phyloP scores from a whole-genome alignment of 2,329 filamentous ascomycete genomes.

The Bertia moriformis region DNA sequence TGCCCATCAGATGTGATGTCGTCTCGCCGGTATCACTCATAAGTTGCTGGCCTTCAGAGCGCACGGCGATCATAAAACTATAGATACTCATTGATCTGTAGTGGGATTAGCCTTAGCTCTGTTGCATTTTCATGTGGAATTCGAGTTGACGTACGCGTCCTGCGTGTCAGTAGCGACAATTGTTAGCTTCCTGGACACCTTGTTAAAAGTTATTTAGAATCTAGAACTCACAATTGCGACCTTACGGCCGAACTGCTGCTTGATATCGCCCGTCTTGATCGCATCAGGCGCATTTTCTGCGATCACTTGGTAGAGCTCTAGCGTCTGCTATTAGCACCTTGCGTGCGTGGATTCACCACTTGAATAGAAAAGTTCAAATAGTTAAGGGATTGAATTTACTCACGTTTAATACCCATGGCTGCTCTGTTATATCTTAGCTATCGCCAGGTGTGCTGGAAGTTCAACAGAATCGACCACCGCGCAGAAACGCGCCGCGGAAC shows the following conservation, averaged over 20 bases:
- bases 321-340: neutral
- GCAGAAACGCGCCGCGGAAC: neutral
- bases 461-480: neutral
- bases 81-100: conserved; percentile 93
- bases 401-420: neutral
- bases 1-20: conserved; percentile 95
- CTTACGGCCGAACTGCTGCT: conserved; percentile 96
- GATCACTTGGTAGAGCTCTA: conserved; percentile 61
- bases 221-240: conserved; percentile 69
- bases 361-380: too few species aligned
- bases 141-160: neutral
- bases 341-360: neutral
- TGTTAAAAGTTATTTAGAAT: neutral
- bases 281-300: conserved; percentile 89
- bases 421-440: too few species aligned
- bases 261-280: conserved; percentile 93
- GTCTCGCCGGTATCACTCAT: conserved; percentile 92
- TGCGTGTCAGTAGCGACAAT: neutral
- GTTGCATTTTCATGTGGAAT: too few species aligned
- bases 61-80: conserved; percentile 93
- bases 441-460: neutral
- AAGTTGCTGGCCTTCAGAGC: conserved; percentile 89
- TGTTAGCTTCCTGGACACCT: neutral
- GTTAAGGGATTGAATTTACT: too few species aligned
- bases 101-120: conserved; percentile 24